A percentile compares a stretch with the other conserved stretches of the same genome.
These are phyloP conservation scores for Aspergillus leporis DNA, from an alignment of 495 filamentous ascomycete genomes.

Conservation along the genomic window DNA sequence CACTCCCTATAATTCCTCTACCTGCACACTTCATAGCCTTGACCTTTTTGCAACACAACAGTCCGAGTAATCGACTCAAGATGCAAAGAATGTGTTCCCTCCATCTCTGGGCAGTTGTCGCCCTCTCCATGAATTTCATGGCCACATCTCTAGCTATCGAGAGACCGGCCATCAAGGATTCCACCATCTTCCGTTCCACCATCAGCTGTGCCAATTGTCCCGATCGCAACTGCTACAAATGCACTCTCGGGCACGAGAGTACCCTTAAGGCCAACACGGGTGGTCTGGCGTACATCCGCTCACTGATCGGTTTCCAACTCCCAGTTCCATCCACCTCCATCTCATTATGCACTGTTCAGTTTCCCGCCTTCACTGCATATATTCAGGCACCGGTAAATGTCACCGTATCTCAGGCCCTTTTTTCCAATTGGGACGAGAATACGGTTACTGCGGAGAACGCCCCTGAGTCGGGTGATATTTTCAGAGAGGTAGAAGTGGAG, in stretches of 20 bases:
- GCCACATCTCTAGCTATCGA: background rate
- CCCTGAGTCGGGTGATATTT: slow-evolving; percentile 1
- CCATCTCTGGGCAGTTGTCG: background rate
- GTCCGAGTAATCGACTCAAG: background rate
- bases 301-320: slow-evolving; percentile 17
- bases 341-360: slow-evolving; percentile 16
- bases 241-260: slow-evolving; percentile 9
- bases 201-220: slow-evolving; percentile 15
- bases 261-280: slow-evolving; percentile 14
- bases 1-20: too few species aligned
- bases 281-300: slow-evolving; percentile 10
- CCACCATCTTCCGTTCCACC: slow-evolving; percentile 17
- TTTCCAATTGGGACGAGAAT: slow-evolving; percentile 18
- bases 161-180: slow-evolving; percentile 16
- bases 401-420: slow-evolving; percentile 13
- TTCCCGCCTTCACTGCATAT: slow-evolving; percentile 14
- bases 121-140: background rate
- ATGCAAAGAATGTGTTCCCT: background rate
- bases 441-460: slow-evolving; percentile 18
- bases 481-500: slow-evolving; percentile 3
- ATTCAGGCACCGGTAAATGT: slow-evolving; percentile 11
- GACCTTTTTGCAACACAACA: background rate
- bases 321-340: slow-evolving; percentile 3
- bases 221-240: slow-evolving; percentile 12
- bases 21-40: background rate